phyloP scores from a whole-genome alignment of 1,139 yeast species.

The Tardiomyces blankii region DNA sequence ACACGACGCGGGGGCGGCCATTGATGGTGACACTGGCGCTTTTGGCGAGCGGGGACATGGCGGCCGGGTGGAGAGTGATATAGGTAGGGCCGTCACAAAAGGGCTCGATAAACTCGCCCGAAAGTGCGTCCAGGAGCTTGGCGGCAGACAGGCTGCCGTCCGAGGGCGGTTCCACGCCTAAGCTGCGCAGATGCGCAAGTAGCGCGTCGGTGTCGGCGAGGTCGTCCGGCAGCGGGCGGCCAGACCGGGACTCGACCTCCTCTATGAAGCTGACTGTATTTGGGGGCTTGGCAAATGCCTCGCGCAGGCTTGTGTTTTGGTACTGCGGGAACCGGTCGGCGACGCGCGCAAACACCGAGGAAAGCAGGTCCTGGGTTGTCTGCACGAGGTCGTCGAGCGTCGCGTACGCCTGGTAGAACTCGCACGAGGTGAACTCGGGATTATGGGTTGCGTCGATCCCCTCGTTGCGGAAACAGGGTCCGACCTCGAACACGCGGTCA shows the following conservation, averaged over 20 bases:
- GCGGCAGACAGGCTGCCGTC: constrained; percentile 35
- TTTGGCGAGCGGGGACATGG: constrained; percentile 82
- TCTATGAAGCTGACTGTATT: constrained; percentile 37
- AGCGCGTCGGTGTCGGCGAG: constrained; percentile 19
- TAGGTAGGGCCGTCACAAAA: constrained; percentile 52
- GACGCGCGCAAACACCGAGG: constrained; percentile 25
- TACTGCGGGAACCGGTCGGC: constrained; percentile 9
- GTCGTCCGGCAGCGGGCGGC: constrained; percentile 29
- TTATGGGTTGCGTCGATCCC: constrained; percentile 90
- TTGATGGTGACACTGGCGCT: constrained; percentile 29
- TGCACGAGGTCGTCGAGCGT: constrained; percentile 55
- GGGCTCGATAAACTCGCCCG: constrained; percentile 57
- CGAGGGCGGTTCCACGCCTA: constrained; percentile 53
- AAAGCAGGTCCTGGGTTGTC: constrained; percentile 50
- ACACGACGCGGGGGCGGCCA: constrained; percentile 30
- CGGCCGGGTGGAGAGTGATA: constrained; percentile 73
- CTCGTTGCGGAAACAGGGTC: constrained; percentile 79
- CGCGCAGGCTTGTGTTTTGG: constrained; percentile 4
- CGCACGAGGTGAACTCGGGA: constrained; percentile 92
- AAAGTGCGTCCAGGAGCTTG: constrained; percentile 55
- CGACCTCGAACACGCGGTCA: constrained; percentile 79
- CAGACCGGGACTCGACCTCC: constrained; percentile 35
- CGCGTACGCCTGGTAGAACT: constrained; percentile 78
- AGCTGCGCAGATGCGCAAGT: constrained; percentile 24
- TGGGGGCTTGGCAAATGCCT: constrained; percentile 10